Evolutionary conservation across 352 stramenopile genomes (phyloP).

Genomic region (Phytophthora colocasiae): DNA sequence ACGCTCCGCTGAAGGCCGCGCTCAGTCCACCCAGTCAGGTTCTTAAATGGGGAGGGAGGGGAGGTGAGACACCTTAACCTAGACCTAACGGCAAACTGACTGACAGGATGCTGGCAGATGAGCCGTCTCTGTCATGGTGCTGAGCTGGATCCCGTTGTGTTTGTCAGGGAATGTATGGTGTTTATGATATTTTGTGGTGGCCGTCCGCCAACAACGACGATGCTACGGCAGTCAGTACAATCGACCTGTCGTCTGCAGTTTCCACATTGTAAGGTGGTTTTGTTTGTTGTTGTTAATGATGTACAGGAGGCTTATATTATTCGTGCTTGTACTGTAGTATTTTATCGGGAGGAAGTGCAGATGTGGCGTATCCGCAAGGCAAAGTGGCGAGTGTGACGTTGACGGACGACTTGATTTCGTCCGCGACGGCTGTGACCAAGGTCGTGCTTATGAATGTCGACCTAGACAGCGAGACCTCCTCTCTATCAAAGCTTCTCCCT

Average conservation of each 20-base stretch:
- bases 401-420: constrained; percentile 26
- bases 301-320: constrained; percentile 6
- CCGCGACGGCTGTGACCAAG: constrained; percentile 23
- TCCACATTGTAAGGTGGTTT: constrained; percentile 32
- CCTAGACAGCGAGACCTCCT: constrained; percentile 12
- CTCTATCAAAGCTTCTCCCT: constrained; percentile 26
- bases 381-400: constrained; percentile 44
- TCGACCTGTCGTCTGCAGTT: constrained; percentile 30
- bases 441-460: constrained; percentile 42
- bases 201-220: constrained; percentile 39
- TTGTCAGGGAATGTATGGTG: too few relatives aligned
- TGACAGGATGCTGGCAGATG: too few relatives aligned
- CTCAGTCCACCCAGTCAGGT: too few relatives aligned
- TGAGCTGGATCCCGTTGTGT: too few relatives aligned
- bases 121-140: too few relatives aligned
- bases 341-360: constrained; percentile 29
- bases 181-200: too few relatives aligned
- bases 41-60: too few relatives aligned
- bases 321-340: constrained; percentile 17
- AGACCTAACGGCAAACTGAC: too few relatives aligned
- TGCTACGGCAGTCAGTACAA: constrained; percentile 29
- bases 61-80: too few relatives aligned
- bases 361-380: constrained; percentile 34
- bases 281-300: background rate
- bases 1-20: too few relatives aligned